Percentiles rank a stretch among this genome's conserved stretches.
Evolutionary conservation across 1,139 yeast genomes (phyloP).

Genomic region (Hanseniaspora sp.): DNA sequence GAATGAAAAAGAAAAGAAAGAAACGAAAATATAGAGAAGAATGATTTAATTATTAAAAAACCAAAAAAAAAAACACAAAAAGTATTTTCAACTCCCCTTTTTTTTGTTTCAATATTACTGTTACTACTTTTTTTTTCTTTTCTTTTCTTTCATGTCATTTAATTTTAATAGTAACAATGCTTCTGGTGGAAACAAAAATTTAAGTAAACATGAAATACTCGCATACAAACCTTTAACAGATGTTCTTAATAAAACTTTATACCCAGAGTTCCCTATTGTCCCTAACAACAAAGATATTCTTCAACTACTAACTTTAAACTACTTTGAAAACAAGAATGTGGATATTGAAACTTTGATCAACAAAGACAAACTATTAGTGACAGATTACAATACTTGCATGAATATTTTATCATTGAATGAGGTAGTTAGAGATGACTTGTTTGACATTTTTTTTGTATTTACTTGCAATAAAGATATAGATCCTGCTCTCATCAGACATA

Average conservation of each 20-base stretch:
- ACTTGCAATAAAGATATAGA: conserved; percentile 7
- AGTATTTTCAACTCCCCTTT: neutral
- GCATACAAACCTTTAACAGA: neutral
- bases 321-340: neutral
- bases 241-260: neutral
- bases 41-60: neutral
- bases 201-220: neutral
- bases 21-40: neutral
- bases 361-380: neutral
- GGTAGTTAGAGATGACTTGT: neutral
- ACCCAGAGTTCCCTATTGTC: conserved; percentile 1
- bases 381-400: conserved; percentile 6
- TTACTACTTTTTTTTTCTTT: too few relatives aligned
- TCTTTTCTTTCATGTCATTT: neutral
- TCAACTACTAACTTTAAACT: neutral
- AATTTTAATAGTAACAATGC: conserved; percentile 11
- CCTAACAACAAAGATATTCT: conserved; percentile 5
- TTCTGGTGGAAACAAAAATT: neutral
- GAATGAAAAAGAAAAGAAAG: neutral
- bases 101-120: too few relatives aligned
- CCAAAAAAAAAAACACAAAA: neutral
- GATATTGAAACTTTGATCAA: neutral
- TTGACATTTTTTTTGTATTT: conserved; percentile 4
- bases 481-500: neutral
- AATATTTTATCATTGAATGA: neutral